These are phyloP conservation scores for Handroanthus guayacan DNA, from an alignment of 257 asterid genomes.

Conservation along the genomic window DNA sequence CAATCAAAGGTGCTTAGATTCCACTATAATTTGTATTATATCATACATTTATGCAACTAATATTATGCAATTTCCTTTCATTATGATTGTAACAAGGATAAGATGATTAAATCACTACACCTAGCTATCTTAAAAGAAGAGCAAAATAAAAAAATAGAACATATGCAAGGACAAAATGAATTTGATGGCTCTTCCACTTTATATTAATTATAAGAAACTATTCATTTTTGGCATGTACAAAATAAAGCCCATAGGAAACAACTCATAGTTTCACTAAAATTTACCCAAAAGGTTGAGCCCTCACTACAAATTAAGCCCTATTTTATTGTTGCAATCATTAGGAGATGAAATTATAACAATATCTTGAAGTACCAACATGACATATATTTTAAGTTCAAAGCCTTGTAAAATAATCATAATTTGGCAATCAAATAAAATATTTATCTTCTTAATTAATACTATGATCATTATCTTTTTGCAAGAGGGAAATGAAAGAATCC, in stretches of 20 bases:
- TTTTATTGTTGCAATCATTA: slow-evolving; percentile 40
- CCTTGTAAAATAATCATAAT: slow-evolving; percentile 1
- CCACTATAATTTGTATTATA: slow-evolving; percentile 31
- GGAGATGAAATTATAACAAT: slow-evolving; percentile 37
- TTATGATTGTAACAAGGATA: slow-evolving; percentile 14
- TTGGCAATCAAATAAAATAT: slow-evolving; percentile 15
- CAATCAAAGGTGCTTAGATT: slow-evolving; percentile 34
- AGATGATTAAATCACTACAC: slow-evolving; percentile 19
- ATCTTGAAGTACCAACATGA: slow-evolving; percentile 48
- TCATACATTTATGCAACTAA: slow-evolving; percentile 1
- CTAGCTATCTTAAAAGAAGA: slow-evolving; percentile 20
- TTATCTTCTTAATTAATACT: background rate
- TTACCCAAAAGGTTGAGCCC: slow-evolving; percentile 4
- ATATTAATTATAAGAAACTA: slow-evolving; percentile 5
- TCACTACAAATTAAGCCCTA: slow-evolving; percentile 14
- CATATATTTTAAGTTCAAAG: slow-evolving; percentile 2
- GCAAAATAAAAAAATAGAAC: background rate
- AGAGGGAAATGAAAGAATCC: slow-evolving; percentile 33
- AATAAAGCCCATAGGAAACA: slow-evolving; percentile 30
- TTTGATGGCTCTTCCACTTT: slow-evolving; percentile 39
- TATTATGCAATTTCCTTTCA: slow-evolving; percentile 11
- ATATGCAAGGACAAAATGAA: slow-evolving; percentile 27
- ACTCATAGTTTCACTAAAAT: slow-evolving; percentile 41
- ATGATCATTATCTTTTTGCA: slow-evolving; percentile 24
- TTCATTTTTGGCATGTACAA: slow-evolving; percentile 38